Evolutionary conservation across 768 basidiomycete genomes (phyloP).

Genomic region (Plicaturopsis crispa): DNA sequence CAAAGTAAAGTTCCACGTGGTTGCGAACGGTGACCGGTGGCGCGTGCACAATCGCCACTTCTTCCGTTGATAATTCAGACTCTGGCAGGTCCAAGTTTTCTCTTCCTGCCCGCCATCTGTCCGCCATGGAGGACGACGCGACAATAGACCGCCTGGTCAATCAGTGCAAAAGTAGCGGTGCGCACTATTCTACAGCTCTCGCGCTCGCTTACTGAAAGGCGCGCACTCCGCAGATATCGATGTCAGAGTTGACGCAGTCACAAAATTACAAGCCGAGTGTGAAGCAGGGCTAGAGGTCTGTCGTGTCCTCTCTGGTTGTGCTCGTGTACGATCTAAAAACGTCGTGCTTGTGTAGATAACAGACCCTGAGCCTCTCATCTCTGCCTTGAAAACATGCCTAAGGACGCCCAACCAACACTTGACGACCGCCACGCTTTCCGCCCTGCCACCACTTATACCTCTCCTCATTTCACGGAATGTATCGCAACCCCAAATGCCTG

Average conservation of each 20-base stretch:
- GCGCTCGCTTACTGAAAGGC: conserved; percentile 7
- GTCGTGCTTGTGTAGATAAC: conserved; percentile 42
- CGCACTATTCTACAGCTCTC: conserved; percentile 10
- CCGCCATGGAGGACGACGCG: conserved; percentile 44
- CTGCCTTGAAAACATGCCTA: conserved; percentile 64
- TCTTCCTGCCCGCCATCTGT: conserved; percentile 4
- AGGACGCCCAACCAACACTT: conserved; percentile 79
- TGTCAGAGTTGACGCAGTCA: conserved; percentile 71
- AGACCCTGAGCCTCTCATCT: conserved; percentile 66
- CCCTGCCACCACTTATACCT: conserved; percentile 59
- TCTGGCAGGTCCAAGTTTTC: background rate
- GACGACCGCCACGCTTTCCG: conserved; percentile 66
- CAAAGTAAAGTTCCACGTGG: too few relatives aligned
- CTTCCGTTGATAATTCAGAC: conserved; percentile 1
- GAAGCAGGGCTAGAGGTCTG: conserved; percentile 64
- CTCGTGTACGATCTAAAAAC: conserved; percentile 3
- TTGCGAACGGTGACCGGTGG: too few relatives aligned
- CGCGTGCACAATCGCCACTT: too few relatives aligned
- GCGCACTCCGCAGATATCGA: conserved; percentile 60
- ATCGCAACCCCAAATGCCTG: conserved; percentile 23
- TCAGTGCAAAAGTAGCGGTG: conserved; percentile 63
- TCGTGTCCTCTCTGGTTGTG: conserved; percentile 7
- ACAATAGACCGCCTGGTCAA: conserved; percentile 52
- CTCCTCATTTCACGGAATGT: conserved; percentile 38
- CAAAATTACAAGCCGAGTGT: conserved; percentile 71